Conservation (phyloP, 805 yeast genomes). For the Starmerella etchellsii region DNA sequence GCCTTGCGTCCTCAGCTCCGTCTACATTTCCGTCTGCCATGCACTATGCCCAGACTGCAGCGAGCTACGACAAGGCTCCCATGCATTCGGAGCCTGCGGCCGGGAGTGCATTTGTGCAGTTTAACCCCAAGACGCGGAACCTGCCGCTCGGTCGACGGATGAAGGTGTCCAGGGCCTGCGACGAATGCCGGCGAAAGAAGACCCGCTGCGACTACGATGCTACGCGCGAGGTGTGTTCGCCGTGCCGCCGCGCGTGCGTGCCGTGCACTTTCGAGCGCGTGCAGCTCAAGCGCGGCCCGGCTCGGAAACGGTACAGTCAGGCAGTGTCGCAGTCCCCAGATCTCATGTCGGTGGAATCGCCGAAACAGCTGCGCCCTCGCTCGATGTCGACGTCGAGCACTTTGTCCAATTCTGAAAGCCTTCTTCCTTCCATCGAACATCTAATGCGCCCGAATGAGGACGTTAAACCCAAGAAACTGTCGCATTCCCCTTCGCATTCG, state of each 20-base stretch:
- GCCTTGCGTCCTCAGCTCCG: no score
- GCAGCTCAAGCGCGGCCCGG: slow-evolving; percentile 52
- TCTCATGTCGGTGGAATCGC: not conserved
- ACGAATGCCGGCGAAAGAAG: slow-evolving; percentile 33
- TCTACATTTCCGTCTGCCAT: no score
- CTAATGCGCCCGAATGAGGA: no score
- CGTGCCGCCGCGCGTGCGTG: slow-evolving; percentile 40
- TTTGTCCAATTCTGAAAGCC: not conserved
- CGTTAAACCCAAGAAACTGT: no score
- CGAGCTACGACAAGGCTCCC: no score
- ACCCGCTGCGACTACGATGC: slow-evolving; percentile 32
- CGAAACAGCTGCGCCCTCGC: not conserved
- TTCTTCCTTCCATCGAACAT: not conserved
- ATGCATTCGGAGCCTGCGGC: no score
- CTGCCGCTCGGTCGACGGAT: slow-evolving; percentile 18
- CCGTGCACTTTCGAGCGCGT: slow-evolving; percentile 43
- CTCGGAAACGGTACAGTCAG: slow-evolving; percentile 33
- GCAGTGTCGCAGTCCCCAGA: not conserved
- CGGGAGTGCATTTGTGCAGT: no score
- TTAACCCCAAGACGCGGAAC: not conserved
- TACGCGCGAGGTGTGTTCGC: slow-evolving; percentile 31
- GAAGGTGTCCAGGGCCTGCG: slow-evolving; percentile 23
- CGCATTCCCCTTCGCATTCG: no score
- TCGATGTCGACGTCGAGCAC: slow-evolving; percentile 5
- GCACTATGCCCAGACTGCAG: no score